Percentiles rank a stretch among this genome's conserved stretches.
Evolutionary conservation across 208 protist species (phyloP).

Genomic region (Trypanosoma boissoni): DNA sequence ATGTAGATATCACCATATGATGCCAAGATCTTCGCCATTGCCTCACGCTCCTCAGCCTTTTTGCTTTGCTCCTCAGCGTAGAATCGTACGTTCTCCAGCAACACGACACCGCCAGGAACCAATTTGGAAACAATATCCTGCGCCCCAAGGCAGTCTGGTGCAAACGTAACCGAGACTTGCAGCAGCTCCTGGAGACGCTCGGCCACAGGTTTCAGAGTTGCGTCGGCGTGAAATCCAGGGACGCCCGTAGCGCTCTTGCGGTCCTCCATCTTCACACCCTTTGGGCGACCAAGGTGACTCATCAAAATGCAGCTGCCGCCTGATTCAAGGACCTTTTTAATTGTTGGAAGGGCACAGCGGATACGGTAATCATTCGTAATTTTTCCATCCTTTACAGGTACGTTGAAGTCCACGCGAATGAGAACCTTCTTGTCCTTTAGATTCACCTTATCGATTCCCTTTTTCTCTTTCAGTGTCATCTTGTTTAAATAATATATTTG

Average conservation of each 20-base stretch:
- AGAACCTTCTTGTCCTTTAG: slow-evolving; percentile 95
- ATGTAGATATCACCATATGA: slow-evolving; percentile 96
- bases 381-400: slow-evolving; percentile 94
- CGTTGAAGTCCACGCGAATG: slow-evolving; percentile 98
- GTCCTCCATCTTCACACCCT: slow-evolving; percentile 52
- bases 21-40: slow-evolving; percentile 81
- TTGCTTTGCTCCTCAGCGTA: slow-evolving; percentile 96
- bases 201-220: slow-evolving; percentile 81
- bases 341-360: slow-evolving; percentile 93
- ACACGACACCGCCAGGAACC: slow-evolving; percentile 88
- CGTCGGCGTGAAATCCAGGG: slow-evolving; percentile 43
- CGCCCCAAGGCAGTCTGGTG: slow-evolving; percentile 33
- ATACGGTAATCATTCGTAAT: slow-evolving; percentile 97
- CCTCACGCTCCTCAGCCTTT: slow-evolving; percentile 62
- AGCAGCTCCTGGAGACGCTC: slow-evolving; percentile 67
- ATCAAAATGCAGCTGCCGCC: slow-evolving; percentile 61
- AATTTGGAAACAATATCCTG: slow-evolving; percentile 12
- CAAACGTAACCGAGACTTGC: slow-evolving; percentile 22
- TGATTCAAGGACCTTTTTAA: slow-evolving; percentile 55
- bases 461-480: slow-evolving; percentile 66
- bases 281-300: slow-evolving; percentile 95
- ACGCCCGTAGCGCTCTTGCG: neutral
- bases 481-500: too few species aligned
- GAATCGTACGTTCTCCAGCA: slow-evolving; percentile 99
- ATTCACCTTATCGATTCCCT: slow-evolving; percentile 67